Conservation (phyloP, 352 stramenopile genomes). For the Globisporangium abappressorium region DNA sequence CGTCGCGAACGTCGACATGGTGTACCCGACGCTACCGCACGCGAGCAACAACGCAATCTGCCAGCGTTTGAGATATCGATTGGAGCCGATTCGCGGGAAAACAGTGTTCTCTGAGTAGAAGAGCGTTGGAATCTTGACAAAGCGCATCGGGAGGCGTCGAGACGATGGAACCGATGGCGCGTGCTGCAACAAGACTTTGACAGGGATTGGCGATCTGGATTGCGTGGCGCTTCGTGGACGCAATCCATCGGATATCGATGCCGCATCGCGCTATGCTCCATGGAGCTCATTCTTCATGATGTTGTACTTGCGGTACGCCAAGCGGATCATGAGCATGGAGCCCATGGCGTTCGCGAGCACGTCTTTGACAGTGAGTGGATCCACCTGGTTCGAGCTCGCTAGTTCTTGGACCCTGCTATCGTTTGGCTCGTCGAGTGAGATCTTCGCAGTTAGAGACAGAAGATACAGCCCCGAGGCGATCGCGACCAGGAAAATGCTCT, state of each 20-base stretch:
- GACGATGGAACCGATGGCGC: background rate
- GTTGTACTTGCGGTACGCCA: constrained; percentile 9
- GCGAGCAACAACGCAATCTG: background rate
- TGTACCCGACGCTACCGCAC: background rate
- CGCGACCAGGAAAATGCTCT: background rate
- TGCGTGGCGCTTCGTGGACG: too few relatives aligned
- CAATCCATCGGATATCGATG: too few relatives aligned
- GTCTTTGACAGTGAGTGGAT: background rate
- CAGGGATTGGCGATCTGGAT: background rate
- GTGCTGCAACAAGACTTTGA: background rate
- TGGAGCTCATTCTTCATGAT: constrained; percentile 2
- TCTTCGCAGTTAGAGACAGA: background rate
- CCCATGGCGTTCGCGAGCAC: constrained; percentile 7
- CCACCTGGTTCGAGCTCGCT: background rate
- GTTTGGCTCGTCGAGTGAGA: background rate
- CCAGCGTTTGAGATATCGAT: background rate
- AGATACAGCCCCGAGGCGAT: background rate
- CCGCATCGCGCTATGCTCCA: too few relatives aligned
- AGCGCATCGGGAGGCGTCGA: background rate
- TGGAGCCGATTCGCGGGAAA: background rate
- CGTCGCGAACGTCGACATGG: background rate
- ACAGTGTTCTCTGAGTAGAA: constrained; percentile 1
- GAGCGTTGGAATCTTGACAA: constrained; percentile 1
- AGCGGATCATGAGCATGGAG: background rate
- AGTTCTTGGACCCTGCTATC: too few relatives aligned